phyloP scores from a whole-genome alignment of 2,329 filamentous ascomycete genomes.

The Trichophyton mentagrophytes region DNA sequence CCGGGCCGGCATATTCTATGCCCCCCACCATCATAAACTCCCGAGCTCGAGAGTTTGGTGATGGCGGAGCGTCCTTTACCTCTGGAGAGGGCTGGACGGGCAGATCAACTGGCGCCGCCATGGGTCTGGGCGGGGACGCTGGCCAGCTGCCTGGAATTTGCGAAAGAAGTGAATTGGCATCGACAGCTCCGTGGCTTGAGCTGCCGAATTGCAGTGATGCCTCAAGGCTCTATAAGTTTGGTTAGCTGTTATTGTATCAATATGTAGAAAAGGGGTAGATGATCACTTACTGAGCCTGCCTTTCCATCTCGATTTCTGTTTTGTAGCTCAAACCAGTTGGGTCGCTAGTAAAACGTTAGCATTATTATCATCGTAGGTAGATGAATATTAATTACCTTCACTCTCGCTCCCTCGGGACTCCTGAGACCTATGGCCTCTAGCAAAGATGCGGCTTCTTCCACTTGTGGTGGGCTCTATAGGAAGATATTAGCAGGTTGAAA shows the following conservation, averaged over 20 bases:
- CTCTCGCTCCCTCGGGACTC: neutral
- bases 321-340: neutral
- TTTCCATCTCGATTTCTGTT: neutral
- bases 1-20: neutral
- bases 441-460: neutral
- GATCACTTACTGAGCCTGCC: neutral
- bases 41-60: neutral
- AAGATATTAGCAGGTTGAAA: neutral
- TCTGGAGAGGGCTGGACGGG: neutral
- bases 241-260: neutral
- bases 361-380: neutral
- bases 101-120: neutral
- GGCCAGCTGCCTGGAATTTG: slow-evolving; percentile 1
- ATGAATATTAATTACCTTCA: neutral
- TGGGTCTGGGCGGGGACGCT: neutral
- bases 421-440: neutral
- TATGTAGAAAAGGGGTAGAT: neutral
- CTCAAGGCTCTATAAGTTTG: neutral
- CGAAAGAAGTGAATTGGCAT: neutral
- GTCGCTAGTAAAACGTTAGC: neutral
- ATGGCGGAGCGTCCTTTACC: neutral
- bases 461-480: neutral
- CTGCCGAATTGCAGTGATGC: neutral
- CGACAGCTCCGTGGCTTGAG: neutral
- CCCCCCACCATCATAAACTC: neutral